Conservation (phyloP, 768 basidiomycete genomes). For the Mycena chlorophos region DNA sequence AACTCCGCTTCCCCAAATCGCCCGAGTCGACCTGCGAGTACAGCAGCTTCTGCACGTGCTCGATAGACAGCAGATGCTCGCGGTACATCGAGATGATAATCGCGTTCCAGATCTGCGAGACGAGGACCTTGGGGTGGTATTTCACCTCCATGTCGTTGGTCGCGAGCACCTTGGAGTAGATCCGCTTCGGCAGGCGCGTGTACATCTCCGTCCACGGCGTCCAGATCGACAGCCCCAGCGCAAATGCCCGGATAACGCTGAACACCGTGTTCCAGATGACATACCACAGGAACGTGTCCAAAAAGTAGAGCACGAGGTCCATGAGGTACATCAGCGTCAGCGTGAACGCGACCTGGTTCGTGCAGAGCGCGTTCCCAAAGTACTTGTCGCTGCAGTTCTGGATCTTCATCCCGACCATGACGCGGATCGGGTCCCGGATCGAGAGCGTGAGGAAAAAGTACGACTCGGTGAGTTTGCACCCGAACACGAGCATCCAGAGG, state of each 20-base stretch:
- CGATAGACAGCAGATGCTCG: conserved; percentile 96
- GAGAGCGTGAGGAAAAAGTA: conserved; percentile 98
- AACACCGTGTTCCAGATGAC: conserved; percentile 99
- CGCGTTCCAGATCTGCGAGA: conserved; percentile 99
- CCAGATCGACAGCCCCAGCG: conserved; percentile 94
- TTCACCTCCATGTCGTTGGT: conserved; percentile 96
- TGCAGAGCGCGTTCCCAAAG: conserved; percentile 84
- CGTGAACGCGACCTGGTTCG: conserved; percentile 92
- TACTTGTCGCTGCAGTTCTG: conserved; percentile 88
- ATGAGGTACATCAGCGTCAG: conserved; percentile 98
- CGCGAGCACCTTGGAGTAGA: conserved; percentile 93
- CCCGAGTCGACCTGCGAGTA: conserved; percentile 92
- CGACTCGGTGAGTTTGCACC: conserved; percentile 94
- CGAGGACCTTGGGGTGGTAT: conserved; percentile 99
- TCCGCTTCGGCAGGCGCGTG: conserved; percentile 91
- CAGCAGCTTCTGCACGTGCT: conserved; percentile 95
- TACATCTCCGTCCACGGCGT: conserved; percentile 99
- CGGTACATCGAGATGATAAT: conserved; percentile 99
- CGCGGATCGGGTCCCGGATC: conserved; percentile 87
- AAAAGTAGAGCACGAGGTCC: conserved; percentile 95
- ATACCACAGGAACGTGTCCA: conserved; percentile 99
- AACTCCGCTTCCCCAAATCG: conserved; percentile 80
- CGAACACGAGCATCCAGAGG: conserved; percentile 92
- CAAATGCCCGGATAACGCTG: conserved; percentile 84
- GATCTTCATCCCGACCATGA: conserved; percentile 96